Percentiles rank a stretch among this genome's conserved stretches.
Conservation (phyloP, 176 grass and related monocot genomes). For the sorghum (Sorghum bicolor) region DNA sequence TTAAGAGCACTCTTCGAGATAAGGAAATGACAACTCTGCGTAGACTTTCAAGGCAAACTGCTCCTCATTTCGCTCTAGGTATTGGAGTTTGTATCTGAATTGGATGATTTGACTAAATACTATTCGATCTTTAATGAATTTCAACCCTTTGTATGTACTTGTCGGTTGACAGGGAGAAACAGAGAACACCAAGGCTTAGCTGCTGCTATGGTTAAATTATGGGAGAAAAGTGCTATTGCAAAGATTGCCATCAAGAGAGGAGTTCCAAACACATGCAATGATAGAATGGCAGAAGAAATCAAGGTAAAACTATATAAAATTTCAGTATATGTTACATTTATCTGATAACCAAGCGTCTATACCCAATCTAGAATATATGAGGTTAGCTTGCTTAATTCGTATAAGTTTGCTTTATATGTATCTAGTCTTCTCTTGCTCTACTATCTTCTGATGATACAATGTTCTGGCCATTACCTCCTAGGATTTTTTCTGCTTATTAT, state of each 20-base stretch:
- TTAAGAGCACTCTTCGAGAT: constrained; percentile 56
- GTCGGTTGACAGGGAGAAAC: constrained; percentile 67
- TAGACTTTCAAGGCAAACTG: constrained; percentile 77
- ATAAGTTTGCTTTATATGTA: constrained; percentile 1
- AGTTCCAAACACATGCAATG: constrained; percentile 74
- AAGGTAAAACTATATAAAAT: constrained; percentile 44
- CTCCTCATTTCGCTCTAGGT: constrained; percentile 95
- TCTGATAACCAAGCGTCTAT: not conserved
- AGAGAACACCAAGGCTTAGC: constrained; percentile 93
- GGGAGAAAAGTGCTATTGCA: constrained; percentile 95
- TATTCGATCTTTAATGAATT: not conserved
- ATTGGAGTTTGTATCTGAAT: constrained; percentile 2
- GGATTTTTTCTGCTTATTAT: not conserved
- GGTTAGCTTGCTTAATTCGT: not conserved
- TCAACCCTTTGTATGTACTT: not conserved
- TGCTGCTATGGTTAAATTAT: constrained; percentile 88
- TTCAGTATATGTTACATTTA: constrained; percentile 3
- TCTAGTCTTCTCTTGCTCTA: not conserved
- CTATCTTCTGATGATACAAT: not conserved
- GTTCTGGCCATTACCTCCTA: not conserved
- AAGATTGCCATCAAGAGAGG: constrained; percentile 95
- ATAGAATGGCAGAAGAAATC: constrained; percentile 91
- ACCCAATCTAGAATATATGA: not conserved
- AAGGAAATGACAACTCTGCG: constrained; percentile 72
- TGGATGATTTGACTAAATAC: not conserved